phyloP scores from a whole-genome alignment of 2,329 filamentous ascomycete genomes.

The Sordariomycetes sp. region DNA sequence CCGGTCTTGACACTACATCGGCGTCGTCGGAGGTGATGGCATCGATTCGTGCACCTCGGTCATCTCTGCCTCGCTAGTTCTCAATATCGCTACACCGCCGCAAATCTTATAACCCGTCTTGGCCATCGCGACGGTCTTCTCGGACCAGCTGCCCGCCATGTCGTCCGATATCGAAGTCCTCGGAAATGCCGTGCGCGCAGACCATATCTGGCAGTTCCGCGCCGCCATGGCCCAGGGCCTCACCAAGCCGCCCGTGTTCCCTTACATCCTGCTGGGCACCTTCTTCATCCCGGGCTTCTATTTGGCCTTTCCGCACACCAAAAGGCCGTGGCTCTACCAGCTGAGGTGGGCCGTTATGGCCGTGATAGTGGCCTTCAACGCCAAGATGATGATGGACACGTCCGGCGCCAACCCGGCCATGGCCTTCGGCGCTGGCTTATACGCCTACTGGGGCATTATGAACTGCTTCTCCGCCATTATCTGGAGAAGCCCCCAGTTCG shows the following conservation, averaged over 20 bases:
- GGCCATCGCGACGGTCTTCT: neutral
- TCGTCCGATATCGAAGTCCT: constrained; percentile 3
- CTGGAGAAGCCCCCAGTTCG: constrained; percentile 44
- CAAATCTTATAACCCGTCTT: neutral
- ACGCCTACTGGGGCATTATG: constrained; percentile 38
- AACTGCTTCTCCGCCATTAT: constrained; percentile 38
- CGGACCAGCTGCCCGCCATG: neutral
- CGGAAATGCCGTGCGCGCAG: constrained; percentile 10
- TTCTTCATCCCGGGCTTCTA: constrained; percentile 42
- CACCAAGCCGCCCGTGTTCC: constrained; percentile 38
- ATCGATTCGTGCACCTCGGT: neutral
- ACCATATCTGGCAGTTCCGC: constrained; percentile 25
- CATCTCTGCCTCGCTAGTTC: neutral
- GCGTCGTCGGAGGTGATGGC: neutral
- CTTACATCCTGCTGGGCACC: constrained; percentile 35
- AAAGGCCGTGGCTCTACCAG: constrained; percentile 36
- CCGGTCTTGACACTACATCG: neutral
- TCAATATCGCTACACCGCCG: neutral
- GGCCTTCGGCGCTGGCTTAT: constrained; percentile 39
- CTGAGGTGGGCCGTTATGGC: constrained; percentile 37
- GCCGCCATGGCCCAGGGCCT: constrained; percentile 24
- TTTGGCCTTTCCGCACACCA: constrained; percentile 42
- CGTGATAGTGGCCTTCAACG: constrained; percentile 30
- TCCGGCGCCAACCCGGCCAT: constrained; percentile 40
- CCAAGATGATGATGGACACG: constrained; percentile 25